Percentiles rank a stretch among this genome's conserved stretches.
Evolutionary conservation across 2,329 filamentous ascomycete genomes (phyloP).

Genomic region (Fusarium sp.): DNA sequence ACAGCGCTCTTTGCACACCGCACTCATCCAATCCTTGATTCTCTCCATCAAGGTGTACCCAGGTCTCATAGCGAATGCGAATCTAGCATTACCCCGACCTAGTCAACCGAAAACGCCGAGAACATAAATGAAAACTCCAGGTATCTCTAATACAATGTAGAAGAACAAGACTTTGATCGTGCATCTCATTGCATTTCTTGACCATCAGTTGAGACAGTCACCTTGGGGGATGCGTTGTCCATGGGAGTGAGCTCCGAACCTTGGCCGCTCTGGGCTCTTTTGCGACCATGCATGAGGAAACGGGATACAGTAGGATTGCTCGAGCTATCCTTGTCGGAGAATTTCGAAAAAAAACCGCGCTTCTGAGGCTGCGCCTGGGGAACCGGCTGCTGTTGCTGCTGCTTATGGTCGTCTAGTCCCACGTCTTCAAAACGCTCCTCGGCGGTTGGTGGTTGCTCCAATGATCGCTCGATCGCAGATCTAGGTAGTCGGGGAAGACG

Average conservation of each 20-base stretch:
- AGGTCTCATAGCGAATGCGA: conserved; percentile 36
- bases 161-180: conserved; percentile 23
- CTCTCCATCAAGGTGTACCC: conserved; percentile 23
- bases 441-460: conserved; percentile 70
- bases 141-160: conserved; percentile 41
- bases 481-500: conserved; percentile 69
- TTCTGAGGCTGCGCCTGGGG: conserved; percentile 50
- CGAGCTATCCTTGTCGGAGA: conserved; percentile 62
- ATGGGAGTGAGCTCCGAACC: conserved; percentile 76
- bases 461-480: conserved; percentile 65
- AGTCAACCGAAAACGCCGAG: conserved; percentile 39
- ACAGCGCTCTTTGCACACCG: neutral
- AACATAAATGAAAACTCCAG: conserved; percentile 32
- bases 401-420: conserved; percentile 78
- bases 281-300: conserved; percentile 76
- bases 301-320: conserved; percentile 56
- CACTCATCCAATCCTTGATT: conserved; percentile 19
- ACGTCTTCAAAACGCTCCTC: conserved; percentile 92
- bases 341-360: conserved; percentile 78
- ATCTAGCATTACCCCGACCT: conserved; percentile 35
- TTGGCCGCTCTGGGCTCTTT: conserved; percentile 70
- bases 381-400: conserved; percentile 20
- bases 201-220: conserved; percentile 39
- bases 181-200: conserved; percentile 38
- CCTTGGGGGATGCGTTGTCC: conserved; percentile 48